Base-by-base conservation (phyloP, 257 asterid species). In the Ilex asprella region DNA sequence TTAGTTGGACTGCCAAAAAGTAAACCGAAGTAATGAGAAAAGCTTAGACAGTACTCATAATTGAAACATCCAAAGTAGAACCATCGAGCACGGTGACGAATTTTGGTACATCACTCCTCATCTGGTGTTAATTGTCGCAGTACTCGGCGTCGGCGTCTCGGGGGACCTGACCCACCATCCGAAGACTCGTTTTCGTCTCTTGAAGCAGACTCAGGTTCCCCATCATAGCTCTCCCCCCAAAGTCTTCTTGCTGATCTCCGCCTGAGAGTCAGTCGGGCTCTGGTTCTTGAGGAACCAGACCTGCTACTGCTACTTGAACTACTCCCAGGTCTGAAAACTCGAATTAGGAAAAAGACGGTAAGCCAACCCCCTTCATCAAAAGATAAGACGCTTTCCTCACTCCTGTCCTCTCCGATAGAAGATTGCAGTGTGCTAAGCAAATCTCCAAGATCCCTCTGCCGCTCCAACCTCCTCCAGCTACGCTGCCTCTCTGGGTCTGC, bases 401-500 rank as follows among this genome's bases (percentile, higher is more conserved):
- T 67, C 55, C 79, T 82, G 63, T 84, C 91, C 53, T 86, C 96
- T 31, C 87, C 88, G 16, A 87, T 32, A 3, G 96, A 77, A 41
- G 97, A 82, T 57, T 82, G 89, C 61, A 91, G 79, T 10, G 93
- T 82, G 56, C 95, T 91, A 12, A 85, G 74, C 62, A 91, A 58
- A 78, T 91, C 96, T 15, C 91, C 91, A 6, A 82, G 60, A 69
- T 91, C 95, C 67, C 91, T 80, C 83, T 87, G 95, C 64, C 86
- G 80, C 64, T 91, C 97, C 67, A 85, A 61, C 64, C 89, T 85
- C 69, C 89, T 67, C 97, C 97, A 91, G 71, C 73, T 81, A 16
- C 81, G 82, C 82, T 82, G 86, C 82, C 96, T 85, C 74, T 84
- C 95, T 0, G 95, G 96, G 67, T 87, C 97, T 10, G 91, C 79